Base-by-base conservation (phyloP, 2,329 filamentous ascomycete species). In the Ceratocystis variospora region DNA sequence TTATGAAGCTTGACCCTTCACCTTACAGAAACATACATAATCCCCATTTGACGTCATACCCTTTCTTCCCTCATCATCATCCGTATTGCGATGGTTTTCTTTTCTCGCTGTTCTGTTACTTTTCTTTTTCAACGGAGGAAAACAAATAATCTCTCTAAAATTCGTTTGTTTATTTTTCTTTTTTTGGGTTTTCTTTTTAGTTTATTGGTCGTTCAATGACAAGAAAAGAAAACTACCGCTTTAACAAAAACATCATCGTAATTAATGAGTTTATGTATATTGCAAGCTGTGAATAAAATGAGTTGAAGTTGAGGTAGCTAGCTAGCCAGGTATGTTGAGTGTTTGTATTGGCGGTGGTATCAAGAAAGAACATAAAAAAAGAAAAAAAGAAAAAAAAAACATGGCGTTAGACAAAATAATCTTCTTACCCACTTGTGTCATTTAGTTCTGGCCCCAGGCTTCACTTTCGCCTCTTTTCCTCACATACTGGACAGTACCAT, bases 401-500 rank as follows among this genome's bases (percentile, higher is more conserved):
- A 28, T 28, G 22, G 15, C 48, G 10, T 19, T 53, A 28, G 48
- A 53, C 8, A 53, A 25, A 46, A n/a, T 17, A 62, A 62, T 19
- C 17, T 12, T 17, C 3, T 22, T n/a, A 41, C 10, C 8, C 25
- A 22, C 37, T 28, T 28, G 17, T 63, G 31, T 25, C 28, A 28
- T 2, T 15, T 63, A 19, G 48, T 4, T 53, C 48, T 25, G 31
- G 50, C 50, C 19, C 53, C 22, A 41, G 37, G 37, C 22, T 37
- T 53, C 25, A 59, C 72, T 78, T 81, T 70, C 78, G 77, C 72
- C 79, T 76, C 70, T 78, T 80, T 69, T 82, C 79, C 17, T 78
- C 79, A 69, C 85, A 88, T 5, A 80, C 77, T 1, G 85, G 84
- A 70, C 85, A 88, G 72, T 82, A 87, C 85, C 85, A 88, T 28